Conservation (phyloP, 2,329 filamentous ascomycete genomes). For the Paraconiothyrium sp. region DNA sequence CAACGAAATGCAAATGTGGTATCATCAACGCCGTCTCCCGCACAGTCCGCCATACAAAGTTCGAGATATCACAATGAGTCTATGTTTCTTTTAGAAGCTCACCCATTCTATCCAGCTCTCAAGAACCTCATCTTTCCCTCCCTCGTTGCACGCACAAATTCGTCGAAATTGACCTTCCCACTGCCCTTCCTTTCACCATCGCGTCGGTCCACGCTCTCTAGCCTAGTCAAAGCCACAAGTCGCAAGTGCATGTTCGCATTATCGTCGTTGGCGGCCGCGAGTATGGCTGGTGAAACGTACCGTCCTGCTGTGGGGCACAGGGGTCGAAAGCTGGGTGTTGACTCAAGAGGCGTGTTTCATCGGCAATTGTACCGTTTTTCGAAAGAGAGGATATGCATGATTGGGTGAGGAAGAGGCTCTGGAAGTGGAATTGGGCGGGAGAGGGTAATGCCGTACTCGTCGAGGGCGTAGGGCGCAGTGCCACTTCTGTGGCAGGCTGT, state of each 20-base stretch:
- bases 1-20: constrained; percentile 8
- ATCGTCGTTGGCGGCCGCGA: constrained; percentile 17
- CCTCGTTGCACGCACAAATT: constrained; percentile 81
- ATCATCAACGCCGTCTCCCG: background rate
- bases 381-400: constrained; percentile 12
- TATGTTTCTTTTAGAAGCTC: constrained; percentile 53
- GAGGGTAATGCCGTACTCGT: constrained; percentile 2
- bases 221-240: constrained; percentile 49
- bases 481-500: constrained; percentile 2
- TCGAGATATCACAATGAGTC: too few species aligned
- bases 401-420: background rate
- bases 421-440: constrained; percentile 1
- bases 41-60: background rate
- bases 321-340: constrained; percentile 8
- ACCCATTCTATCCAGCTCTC: constrained; percentile 86
- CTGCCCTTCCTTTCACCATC: constrained; percentile 78
- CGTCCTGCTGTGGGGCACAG: background rate
- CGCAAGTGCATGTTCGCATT: constrained; percentile 31
- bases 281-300: constrained; percentile 18
- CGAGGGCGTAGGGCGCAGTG: constrained; percentile 4
- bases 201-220: constrained; percentile 74
- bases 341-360: constrained; percentile 9
- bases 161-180: constrained; percentile 77
- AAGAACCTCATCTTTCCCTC: constrained; percentile 75
- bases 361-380: background rate